Percentiles rank a stretch among this genome's conserved stretches.
These are phyloP conservation scores for Apostasia ramifera DNA, from an alignment of 106 monocot genomes.

Conservation along the genomic window DNA sequence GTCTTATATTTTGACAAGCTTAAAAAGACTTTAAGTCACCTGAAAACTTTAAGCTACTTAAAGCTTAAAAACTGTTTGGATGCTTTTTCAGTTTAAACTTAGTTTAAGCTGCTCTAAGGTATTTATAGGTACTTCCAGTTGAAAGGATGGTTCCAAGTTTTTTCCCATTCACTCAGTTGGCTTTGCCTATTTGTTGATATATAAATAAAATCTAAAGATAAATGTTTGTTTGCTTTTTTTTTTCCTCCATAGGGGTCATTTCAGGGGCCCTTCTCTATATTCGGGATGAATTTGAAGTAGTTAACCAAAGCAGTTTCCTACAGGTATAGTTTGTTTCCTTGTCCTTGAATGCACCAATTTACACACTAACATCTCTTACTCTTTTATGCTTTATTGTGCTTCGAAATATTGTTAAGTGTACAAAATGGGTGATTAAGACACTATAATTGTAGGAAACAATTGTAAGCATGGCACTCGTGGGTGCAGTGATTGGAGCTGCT, in stretches of 20 bases:
- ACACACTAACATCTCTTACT: too few relatives aligned
- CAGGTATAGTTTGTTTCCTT: slow-evolving; percentile 40
- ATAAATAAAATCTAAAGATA: neutral
- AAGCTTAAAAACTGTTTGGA: neutral
- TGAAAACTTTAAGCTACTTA: neutral
- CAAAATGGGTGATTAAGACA: neutral
- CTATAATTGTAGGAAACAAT: slow-evolving; percentile 73
- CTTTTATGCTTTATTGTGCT: too few relatives aligned
- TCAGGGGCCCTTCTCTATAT: slow-evolving; percentile 97
- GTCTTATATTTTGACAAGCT: too few relatives aligned
- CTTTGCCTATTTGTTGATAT: neutral
- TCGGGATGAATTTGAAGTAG: slow-evolving; percentile 64
- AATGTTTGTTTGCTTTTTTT: slow-evolving; percentile 1
- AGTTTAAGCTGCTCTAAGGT: too few relatives aligned
- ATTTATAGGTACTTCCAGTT: too few relatives aligned
- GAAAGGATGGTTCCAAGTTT: too few relatives aligned
- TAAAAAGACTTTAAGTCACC: too few relatives aligned
- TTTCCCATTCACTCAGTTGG: too few relatives aligned
- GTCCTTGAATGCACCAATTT: neutral
- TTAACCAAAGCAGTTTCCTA: slow-evolving; percentile 57
- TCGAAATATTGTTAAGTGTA: neutral
- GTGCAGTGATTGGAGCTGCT: slow-evolving; percentile 80
- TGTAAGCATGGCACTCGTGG: slow-evolving; percentile 93
- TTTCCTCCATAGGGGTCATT: slow-evolving; percentile 67
- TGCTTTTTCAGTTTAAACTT: neutral